phyloP scores from a whole-genome alignment of 2,329 filamentous ascomycete species.

The Fusarium sulawesiense region DNA sequence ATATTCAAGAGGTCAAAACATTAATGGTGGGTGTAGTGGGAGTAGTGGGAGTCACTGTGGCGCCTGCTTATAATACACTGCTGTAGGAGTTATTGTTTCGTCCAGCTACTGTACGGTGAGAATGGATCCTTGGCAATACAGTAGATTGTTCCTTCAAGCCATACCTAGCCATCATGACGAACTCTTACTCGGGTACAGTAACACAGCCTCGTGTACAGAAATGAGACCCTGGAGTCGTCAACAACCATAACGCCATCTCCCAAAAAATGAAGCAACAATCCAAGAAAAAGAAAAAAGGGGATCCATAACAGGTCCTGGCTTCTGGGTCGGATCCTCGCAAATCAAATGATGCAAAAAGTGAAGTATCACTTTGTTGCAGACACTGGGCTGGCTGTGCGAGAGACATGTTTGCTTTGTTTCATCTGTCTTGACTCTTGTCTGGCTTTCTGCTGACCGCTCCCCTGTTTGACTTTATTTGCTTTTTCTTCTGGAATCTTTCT shows the following conservation, averaged over 20 bases:
- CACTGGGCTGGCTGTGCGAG: neutral
- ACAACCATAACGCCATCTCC: constrained; percentile 23
- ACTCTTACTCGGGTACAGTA: neutral
- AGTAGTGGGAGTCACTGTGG: constrained; percentile 14
- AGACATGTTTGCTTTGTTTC: constrained; percentile 28
- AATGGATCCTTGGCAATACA: constrained; percentile 10
- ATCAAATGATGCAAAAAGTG: neutral
- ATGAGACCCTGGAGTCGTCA: constrained; percentile 16
- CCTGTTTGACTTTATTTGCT: constrained; percentile 36
- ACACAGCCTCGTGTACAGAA: constrained; percentile 18
- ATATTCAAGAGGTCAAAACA: constrained; percentile 28
- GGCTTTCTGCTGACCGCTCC: constrained; percentile 15
- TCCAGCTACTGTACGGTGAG: constrained; percentile 18
- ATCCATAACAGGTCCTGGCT: neutral
- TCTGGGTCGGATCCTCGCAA: neutral
- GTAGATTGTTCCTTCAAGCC: neutral
- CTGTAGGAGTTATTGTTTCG: constrained; percentile 6
- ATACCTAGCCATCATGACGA: neutral
- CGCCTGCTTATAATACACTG: constrained; percentile 12
- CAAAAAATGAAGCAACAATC: neutral
- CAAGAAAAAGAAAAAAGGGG: constrained; percentile 11
- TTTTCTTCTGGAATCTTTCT: constrained; percentile 43
- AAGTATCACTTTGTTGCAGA: constrained; percentile 31
- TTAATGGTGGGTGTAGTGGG: neutral
- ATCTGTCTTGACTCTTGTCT: neutral